Base-by-base conservation (phyloP, 2,329 filamentous ascomycete genomes). In the Ophiostoma sp. region DNA sequence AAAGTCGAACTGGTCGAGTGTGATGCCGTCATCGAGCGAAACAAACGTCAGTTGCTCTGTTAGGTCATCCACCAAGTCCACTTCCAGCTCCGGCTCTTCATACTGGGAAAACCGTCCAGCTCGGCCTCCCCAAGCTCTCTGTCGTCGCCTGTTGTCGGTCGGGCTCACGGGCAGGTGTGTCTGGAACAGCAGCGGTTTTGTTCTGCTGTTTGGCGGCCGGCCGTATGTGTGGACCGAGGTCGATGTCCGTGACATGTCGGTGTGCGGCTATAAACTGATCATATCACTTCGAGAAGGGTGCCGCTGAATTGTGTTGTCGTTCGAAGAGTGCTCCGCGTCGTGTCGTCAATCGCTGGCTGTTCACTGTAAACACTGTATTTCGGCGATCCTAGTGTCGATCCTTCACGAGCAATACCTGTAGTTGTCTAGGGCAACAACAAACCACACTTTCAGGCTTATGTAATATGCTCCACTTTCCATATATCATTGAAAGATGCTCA, bases 101-200 rank as follows among this genome's bases (percentile, higher is more conserved):
- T 14, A 38, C 63, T 11, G 77, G 73, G 36, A 60, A 0, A 40
- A 18, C 11, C 63, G 63, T 4, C 58, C 58, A n/a, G 14, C 40
- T 3, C 16, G 60, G 3, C 41, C 63, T n/a, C 63, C 63, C 40
- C n/a, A 64, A 27, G 18, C 8, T 36, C 42, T 7, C 41, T 64
- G 63, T 14, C 66, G 49, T 14, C 65, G 70, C 64, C 67, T 67
- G 66, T 72, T 75, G 64, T 81, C 80, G 66, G 80, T 70, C 3
- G 84, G 84, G 62, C 81, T 84, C 69, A 80, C 80, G 0, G 83
- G 82, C 8, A 86, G 75, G 72, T 84, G 82, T 27, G 80, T 80
- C 71, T 85, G 84, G 62, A 84, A 75, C 36, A 81, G 78, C 58
- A 83, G 79, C 18, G 80, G 77, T 69, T 79, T 83, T 40, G 81